Base-by-base conservation (phyloP, 441 rosid species). In the Adansonia gregorii region DNA sequence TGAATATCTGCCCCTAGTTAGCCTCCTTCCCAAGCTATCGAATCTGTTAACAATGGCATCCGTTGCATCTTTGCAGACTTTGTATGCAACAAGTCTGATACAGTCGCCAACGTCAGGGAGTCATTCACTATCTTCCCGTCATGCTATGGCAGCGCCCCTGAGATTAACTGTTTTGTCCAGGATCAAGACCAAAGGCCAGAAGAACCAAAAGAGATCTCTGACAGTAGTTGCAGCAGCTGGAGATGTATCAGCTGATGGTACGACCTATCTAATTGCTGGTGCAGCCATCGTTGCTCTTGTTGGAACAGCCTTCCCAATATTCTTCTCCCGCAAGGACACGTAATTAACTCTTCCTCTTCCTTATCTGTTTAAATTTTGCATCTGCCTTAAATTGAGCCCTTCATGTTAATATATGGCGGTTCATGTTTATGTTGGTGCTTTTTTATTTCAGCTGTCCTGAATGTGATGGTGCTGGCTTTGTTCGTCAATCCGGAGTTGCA, bases 381-480 rank as follows among this genome's bases (percentile, higher is more conserved):
- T 27, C 35, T 27, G 35, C 35, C 35, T 27, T 56, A 19, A 56
- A 19, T 56, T 8, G 61, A 56, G 61, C 27, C 69, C 69, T 6
- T 43, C 31, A 35, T 64, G 3, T 15, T 20, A 17, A 2, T 27
- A 9, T 41, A 4, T 19, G 63, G 22, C 35, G 20, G 27, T 17
- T 67, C 45, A 5, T 17, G 61, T 54, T 72, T 31, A 20, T 72
- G 65, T 15, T 52, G 27, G 27, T 61, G 31, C 12, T 6, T 15
- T 11, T 63, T 66, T 10, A 59, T 74, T 27, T 6, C 81, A 93
- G 98, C 78, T 95, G 99, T 83, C 99, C 97, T 9, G 97, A 88
- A 81, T 95, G 99, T 58, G 99, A 95, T 14, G 99, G 99, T 66
- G 98, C 99, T 0, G 99, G 98, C 0, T 95, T 95, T 80, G 86